These are phyloP conservation scores for Colletotrichum tabaci DNA, from an alignment of 2,329 filamentous ascomycete genomes.

Conservation along the genomic window DNA sequence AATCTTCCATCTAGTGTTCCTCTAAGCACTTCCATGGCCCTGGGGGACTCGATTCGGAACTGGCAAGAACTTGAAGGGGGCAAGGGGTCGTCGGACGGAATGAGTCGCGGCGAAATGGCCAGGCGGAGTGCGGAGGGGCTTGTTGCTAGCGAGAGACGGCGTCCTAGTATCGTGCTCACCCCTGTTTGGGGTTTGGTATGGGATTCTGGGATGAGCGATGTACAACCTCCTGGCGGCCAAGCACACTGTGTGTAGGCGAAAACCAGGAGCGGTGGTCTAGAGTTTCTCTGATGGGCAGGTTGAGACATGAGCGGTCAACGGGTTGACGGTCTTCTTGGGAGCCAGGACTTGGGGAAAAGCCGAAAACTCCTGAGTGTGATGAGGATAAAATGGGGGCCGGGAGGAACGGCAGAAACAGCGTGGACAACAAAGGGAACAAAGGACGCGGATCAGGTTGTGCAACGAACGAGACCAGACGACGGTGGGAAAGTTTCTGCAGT, in stretches of 20 bases:
- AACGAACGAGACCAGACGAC: not conserved
- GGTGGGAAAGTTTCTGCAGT: not conserved
- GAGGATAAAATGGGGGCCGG: not conserved
- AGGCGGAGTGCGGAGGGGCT: not conserved
- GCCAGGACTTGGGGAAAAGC: not conserved
- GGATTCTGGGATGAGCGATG: not conserved
- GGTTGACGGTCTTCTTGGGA: not conserved
- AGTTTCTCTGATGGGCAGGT: not conserved
- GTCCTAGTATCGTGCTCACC: not conserved
- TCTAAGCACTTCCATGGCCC: not conserved
- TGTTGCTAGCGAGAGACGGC: not conserved
- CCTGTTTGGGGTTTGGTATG: not conserved
- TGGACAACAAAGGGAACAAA: slow-evolving; percentile 2
- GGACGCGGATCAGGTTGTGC: not conserved
- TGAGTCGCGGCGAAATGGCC: not conserved
- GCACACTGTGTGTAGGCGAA: not conserved
- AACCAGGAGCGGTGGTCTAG: not conserved
- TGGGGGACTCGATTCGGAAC: not conserved
- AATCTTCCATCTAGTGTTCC: slow-evolving; percentile 2
- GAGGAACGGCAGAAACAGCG: slow-evolving; percentile 4
- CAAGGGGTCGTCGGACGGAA: slow-evolving; percentile 1
- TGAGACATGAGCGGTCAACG: slow-evolving; percentile 1
- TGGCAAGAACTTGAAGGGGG: not conserved
- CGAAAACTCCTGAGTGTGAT: not conserved
- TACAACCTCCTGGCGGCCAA: not conserved